Base-by-base conservation (phyloP, 2,329 filamentous ascomycete species). In the Xylaria polymorpha region DNA sequence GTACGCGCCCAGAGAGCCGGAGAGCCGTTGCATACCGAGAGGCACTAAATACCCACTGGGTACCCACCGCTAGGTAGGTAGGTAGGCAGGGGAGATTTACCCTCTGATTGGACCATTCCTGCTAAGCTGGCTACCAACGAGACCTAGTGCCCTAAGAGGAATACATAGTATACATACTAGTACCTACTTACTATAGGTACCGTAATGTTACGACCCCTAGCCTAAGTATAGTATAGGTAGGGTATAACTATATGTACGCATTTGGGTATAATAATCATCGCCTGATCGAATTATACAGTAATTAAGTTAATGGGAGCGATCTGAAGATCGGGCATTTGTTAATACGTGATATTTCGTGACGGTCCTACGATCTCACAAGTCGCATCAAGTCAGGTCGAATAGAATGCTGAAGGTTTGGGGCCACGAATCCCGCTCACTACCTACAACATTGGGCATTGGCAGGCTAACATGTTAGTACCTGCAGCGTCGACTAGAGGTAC, bases 81-180 rank as follows among this genome's bases (percentile, higher is more conserved):
- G n/a, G n/a, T n/a, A n/a, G n/a, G n/a, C n/a, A n/a, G n/a, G n/a
- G n/a, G n/a, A n/a, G 53, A 15, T 58, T 60, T 67, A 67, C 41
- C 39, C 57, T 71, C 51, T 70, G 59, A 74, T 73, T 74, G 48
- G 73, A 25, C 56, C 32, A 22, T 14, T 64, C 25, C 25, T 29
- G 25, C 25, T 29, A 29, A 29, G 25, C 4, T 29, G 25, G 71
- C 65, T 64, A 65, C 70, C 67, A 66, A 71, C 57, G 39, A 57
- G 51, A 67, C 62, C 43, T 62, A 46, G 57, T 61, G 50, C 18
- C 48, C 35, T 60, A 32, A 22, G 41, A 50, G 35, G 51, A 56
- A 62, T 63, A 44, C 55, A n/a, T n/a, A n/a, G n/a, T n/a, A n/a
- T n/a, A n/a, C n/a, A n/a, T n/a, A 29, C 25, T 29, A 29, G 25